Percentiles rank a stretch among this genome's conserved stretches.
These are phyloP conservation scores for Colletotrichum tropicale DNA, from an alignment of 2,329 filamentous ascomycete species.

Conservation along the genomic window DNA sequence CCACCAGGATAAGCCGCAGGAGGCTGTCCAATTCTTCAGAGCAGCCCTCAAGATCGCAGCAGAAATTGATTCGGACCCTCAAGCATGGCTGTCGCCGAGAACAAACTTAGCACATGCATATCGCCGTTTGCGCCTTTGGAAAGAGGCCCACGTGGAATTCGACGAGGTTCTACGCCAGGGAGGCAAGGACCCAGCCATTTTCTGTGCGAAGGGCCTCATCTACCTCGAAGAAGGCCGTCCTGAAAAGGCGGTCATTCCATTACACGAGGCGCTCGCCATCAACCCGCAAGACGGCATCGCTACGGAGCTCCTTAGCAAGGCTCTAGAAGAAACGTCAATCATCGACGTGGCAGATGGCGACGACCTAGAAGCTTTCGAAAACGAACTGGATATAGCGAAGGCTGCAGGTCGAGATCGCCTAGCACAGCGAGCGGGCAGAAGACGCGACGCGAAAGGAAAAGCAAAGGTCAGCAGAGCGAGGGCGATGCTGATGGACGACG, in stretches of 20 bases:
- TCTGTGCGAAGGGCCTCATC: conserved; percentile 83
- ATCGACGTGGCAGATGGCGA: conserved; percentile 50
- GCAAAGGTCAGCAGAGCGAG: conserved; percentile 42
- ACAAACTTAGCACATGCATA: conserved; percentile 91
- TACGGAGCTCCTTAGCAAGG: conserved; percentile 77
- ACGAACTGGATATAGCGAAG: conserved; percentile 52
- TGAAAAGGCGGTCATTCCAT: conserved; percentile 78
- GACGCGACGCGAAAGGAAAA: conserved; percentile 47
- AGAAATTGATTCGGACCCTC: conserved; percentile 81
- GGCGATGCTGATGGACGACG: conserved; percentile 36
- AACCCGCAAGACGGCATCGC: conserved; percentile 81
- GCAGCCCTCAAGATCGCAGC: conserved; percentile 78
- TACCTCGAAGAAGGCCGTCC: conserved; percentile 77
- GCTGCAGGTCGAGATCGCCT: conserved; percentile 42
- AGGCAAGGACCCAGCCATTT: conserved; percentile 78
- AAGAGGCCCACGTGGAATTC: conserved; percentile 79
- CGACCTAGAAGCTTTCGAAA: conserved; percentile 55
- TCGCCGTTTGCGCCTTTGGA: conserved; percentile 71
- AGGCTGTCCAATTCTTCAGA: conserved; percentile 79
- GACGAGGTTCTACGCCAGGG: conserved; percentile 86
- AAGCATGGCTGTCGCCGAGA: conserved; percentile 82
- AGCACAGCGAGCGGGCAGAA: conserved; percentile 30
- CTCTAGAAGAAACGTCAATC: conserved; percentile 65
- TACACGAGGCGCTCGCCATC: conserved; percentile 85
- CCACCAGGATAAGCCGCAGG: conserved; percentile 80